Percentiles rank a stretch among this genome's conserved stretches.
Conservation (phyloP, 2,329 filamentous ascomycete genomes). For the Cladosporium sp. region DNA sequence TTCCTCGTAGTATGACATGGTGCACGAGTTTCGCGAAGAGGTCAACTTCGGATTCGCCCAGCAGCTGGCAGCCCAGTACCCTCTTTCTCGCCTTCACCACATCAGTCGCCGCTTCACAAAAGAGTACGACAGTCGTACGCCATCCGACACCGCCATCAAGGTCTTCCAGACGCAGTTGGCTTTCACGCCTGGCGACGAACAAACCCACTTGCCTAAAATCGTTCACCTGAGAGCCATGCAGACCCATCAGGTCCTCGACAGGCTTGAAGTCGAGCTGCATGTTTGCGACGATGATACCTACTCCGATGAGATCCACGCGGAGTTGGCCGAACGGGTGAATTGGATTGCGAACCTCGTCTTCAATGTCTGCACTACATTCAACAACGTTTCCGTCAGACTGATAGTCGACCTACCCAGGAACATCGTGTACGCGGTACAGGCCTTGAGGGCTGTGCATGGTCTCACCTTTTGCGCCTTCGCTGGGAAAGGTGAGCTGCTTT, state of each 20-base stretch:
- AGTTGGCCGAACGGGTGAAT: too few relatives aligned
- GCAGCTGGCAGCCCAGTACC: not conserved
- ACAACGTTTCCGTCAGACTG: too few relatives aligned
- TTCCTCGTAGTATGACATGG: not conserved
- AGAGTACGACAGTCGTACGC: not conserved
- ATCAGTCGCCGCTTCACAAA: not conserved
- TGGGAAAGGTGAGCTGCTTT: too few relatives aligned
- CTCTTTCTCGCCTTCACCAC: not conserved
- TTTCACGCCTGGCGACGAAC: not conserved
- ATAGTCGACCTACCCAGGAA: too few relatives aligned
- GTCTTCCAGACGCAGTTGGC: not conserved
- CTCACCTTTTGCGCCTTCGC: too few relatives aligned
- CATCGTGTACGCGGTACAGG: too few relatives aligned
- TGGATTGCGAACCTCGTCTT: too few relatives aligned
- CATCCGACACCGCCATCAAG: not conserved
- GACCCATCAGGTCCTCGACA: not conserved
- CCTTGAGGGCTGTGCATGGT: too few relatives aligned
- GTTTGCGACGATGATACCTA: not conserved
- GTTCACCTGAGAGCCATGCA: not conserved
- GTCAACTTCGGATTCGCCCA: not conserved
- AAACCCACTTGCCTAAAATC: not conserved
- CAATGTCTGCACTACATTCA: too few relatives aligned
- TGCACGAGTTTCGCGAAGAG: not conserved
- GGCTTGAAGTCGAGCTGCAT: not conserved
- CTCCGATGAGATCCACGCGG: too few relatives aligned